Evolutionary conservation across 176 grass and related monocot species (phyloP), one percentile per base, ranked within the genome.

Genomic region (Lolium perenne): DNA sequence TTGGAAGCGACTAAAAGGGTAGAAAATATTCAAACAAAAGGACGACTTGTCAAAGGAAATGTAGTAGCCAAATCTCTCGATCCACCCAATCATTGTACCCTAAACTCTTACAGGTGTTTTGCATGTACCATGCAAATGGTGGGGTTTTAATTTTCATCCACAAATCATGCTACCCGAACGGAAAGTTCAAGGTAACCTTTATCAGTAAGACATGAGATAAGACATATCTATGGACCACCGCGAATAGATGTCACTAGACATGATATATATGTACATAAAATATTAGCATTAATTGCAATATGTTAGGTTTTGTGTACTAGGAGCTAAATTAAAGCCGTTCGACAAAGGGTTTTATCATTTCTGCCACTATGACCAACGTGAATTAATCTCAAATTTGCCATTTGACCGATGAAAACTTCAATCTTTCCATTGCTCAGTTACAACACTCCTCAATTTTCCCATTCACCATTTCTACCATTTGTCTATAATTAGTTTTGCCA

Each of bases 31-130:
- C 4, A 75, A 20, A 75, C 26, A 51, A 72, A 60, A 57, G 20
- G 20, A 60, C 2, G 75, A 80, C 68, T 17, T 84, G 60, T 75
- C 80, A 75, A 75, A 18, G 7, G 10, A 57, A 65, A 40, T 45
- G 17, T 65, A 47, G 13, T 55, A 74, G 21, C 20, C 13, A 83
- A 87, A 84, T 76, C 13, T 72, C 32, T n/a, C 80, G 58, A 76
- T 87, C 59, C 81, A 91, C 89, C 76, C 59, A 80, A 75, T 76
- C 41, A 48, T 87, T 87, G 89, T 91, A 91, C 85, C 75, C 81
- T 76, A 62, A 84, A 80, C 16, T 75, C 58, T 75, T 40, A 17
- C 20, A 22, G 15, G 46, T 12, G 16, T 17, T 41, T 38, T 58
- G 18, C 64, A 32, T 77, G 58, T 74, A 71, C 29, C 64, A 71